Conservation (phyloP, 345 rosid species). For the Dimocarpus longan region DNA sequence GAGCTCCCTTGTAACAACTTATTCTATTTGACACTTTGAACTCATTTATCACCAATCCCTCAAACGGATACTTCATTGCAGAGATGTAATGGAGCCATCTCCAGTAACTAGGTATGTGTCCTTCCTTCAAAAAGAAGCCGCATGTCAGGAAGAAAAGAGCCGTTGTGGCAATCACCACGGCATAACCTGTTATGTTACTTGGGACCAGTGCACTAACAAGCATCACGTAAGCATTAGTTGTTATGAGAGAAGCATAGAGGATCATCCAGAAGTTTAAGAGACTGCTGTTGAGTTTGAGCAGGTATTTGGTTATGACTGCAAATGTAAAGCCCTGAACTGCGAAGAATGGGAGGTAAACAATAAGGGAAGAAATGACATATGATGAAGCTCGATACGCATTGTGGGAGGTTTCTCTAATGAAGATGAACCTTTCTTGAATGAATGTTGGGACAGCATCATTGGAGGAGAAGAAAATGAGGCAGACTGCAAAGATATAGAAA, state of each 20-base stretch:
- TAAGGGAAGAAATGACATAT: slow-evolving; percentile 56
- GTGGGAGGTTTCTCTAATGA: slow-evolving; percentile 68
- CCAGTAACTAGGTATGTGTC: slow-evolving; percentile 49
- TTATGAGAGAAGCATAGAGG: slow-evolving; percentile 56
- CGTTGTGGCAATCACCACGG: slow-evolving; percentile 65
- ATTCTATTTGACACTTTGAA: slow-evolving; percentile 35
- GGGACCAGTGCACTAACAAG: slow-evolving; percentile 72
- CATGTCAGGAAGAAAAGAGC: slow-evolving; percentile 70
- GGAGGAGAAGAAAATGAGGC: slow-evolving; percentile 67
- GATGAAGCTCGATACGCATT: slow-evolving; percentile 72
- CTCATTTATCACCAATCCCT: slow-evolving; percentile 56
- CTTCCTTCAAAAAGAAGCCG: slow-evolving; percentile 56
- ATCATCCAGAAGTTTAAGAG: slow-evolving; percentile 56
- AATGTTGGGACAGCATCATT: slow-evolving; percentile 73
- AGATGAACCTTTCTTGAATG: slow-evolving; percentile 73
- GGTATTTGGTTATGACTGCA: slow-evolving; percentile 38
- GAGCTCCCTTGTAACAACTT: slow-evolving; percentile 35
- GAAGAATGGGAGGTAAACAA: slow-evolving; percentile 66
- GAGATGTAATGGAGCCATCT: slow-evolving; percentile 69
- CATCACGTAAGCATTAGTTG: slow-evolving; percentile 68
- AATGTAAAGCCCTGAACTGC: slow-evolving; percentile 65
- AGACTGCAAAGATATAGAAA: slow-evolving; percentile 65
- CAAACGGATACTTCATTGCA: slow-evolving; percentile 69
- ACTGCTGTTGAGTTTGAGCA: slow-evolving; percentile 42
- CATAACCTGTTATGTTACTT: slow-evolving; percentile 62